A percentile compares a stretch with the other conserved stretches of the same genome.
These are phyloP conservation scores for Termitomyces sp. DNA, from an alignment of 768 basidiomycete genomes.

Conservation along the genomic window DNA sequence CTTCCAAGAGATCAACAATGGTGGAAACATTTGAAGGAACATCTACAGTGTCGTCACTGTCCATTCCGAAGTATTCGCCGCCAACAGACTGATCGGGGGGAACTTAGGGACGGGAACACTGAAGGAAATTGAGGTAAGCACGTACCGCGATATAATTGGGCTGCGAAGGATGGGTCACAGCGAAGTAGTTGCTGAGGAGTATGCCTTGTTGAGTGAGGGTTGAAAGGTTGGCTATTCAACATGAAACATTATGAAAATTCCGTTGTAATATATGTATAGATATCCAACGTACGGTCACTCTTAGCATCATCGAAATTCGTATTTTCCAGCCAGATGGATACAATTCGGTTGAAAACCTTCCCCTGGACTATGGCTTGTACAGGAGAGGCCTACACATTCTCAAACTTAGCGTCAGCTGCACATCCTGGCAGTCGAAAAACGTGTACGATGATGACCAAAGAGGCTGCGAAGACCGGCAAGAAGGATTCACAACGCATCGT, in stretches of 20 bases:
- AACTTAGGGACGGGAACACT: conserved; percentile 12
- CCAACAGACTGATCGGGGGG: background rate
- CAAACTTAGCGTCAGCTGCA: background rate
- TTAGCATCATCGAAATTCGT: background rate
- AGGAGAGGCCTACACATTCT: background rate
- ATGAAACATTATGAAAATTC: background rate
- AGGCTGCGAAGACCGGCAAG: background rate
- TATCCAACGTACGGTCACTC: background rate
- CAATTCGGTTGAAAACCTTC: background rate
- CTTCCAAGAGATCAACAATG: conserved; percentile 57
- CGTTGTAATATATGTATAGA: background rate
- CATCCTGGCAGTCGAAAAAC: too few relatives aligned
- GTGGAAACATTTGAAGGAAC: conserved; percentile 50
- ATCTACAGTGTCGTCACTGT: conserved; percentile 32
- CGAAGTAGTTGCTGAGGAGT: background rate
- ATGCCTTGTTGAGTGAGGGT: background rate
- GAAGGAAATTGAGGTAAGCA: conserved; percentile 8
- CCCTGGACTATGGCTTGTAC: background rate
- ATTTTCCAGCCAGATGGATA: conserved; percentile 5
- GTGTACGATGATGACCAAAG: background rate
- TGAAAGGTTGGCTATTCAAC: background rate
- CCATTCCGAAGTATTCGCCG: conserved; percentile 30
- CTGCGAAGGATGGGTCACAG: conserved; percentile 30
- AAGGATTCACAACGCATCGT: background rate
- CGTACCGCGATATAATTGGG: conserved; percentile 49